These are phyloP conservation scores for Colletotrichum sp. DNA, from an alignment of 2,329 filamentous ascomycete genomes.

Conservation along the genomic window DNA sequence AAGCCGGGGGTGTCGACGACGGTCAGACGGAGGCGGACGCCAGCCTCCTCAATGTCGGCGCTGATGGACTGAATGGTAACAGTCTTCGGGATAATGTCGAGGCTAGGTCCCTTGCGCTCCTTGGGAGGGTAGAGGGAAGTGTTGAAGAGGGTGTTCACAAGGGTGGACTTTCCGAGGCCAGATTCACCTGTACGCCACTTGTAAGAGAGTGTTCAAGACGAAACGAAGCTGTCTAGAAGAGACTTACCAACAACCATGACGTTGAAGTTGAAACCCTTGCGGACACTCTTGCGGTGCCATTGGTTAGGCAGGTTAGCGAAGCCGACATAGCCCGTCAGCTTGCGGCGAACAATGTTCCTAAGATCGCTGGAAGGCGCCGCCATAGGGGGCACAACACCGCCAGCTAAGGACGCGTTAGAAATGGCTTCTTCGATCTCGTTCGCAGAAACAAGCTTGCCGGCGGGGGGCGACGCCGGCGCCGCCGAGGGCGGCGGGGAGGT, in stretches of 20 bases:
- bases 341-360: slow-evolving; percentile 96
- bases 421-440: slow-evolving; percentile 36
- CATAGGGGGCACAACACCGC: slow-evolving; percentile 31
- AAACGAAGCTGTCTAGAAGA: neutral
- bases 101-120: slow-evolving; percentile 96
- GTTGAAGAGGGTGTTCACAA: slow-evolving; percentile 99
- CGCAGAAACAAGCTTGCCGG: slow-evolving; percentile 40
- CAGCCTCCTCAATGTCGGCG: slow-evolving; percentile 97
- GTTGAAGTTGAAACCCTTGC: slow-evolving; percentile 99
- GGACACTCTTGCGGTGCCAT: slow-evolving; percentile 99
- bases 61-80: slow-evolving; percentile 95
- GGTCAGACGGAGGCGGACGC: slow-evolving; percentile 92
- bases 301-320: slow-evolving; percentile 99
- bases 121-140: slow-evolving; percentile 98
- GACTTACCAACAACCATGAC: slow-evolving; percentile 99
- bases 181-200: slow-evolving; percentile 78
- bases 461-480: slow-evolving; percentile 45
- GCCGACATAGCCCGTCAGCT: slow-evolving; percentile 97
- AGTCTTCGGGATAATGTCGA: slow-evolving; percentile 98
- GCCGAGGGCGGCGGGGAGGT: slow-evolving; percentile 44
- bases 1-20: slow-evolving; percentile 98
- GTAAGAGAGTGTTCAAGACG: slow-evolving; percentile 1
- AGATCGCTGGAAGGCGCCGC: slow-evolving; percentile 66
- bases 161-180: slow-evolving; percentile 96
- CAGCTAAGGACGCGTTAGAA: slow-evolving; percentile 41